Base-by-base conservation (phyloP, 2,329 filamentous ascomycete species). In the Monilinia fructicola region DNA sequence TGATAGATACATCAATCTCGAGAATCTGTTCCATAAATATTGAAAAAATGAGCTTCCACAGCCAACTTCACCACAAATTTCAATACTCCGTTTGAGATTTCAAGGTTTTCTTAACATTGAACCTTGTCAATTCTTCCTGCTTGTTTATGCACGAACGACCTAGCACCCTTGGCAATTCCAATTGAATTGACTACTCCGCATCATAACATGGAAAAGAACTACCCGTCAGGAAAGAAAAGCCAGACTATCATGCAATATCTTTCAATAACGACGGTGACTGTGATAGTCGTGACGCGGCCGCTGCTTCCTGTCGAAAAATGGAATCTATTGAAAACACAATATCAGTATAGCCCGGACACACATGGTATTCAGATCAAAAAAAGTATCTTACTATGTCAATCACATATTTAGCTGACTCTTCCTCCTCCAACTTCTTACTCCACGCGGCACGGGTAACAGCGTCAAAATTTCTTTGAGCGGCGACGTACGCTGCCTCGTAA, bases 91-190 rank as follows among this genome's bases (percentile, higher is more conserved):
- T 4, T 63, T 5, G 4, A 6, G 10, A 9, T 40, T 11, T 9
- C 2, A 9, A 31, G 28, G 11, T 14, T 21, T 38, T 18, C 48
- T 0, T n/a, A 16, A 3, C 35, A 18, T 11, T 64, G 38, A 21
- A 35, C 23, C 12, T 18, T 23, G 48, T 35, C 2, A 18, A 35
- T 11, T 10, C n/a, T 4, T 9, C 16, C 0, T 1, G 1, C 12
- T 35, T 23, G 4, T 4, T 2, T 14, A 38, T n/a, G 0, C 21
- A 38, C 18, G 12, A 28, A 11, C 2, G 1, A 2, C 2, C 7
- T 1, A 7, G 1, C 5, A 14, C 2, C 48, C 1, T 26, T 23
- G 12, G 2, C 2, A 18, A 11, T 38, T 18, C 3, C 2, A 2
- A 5, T 35, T 11, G 6, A 26, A 16, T 10, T 14, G 1, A 21